These are phyloP conservation scores for Scheffersomyces stipitis DNA, from an alignment of 805 yeast genomes.

Conservation along the genomic window DNA sequence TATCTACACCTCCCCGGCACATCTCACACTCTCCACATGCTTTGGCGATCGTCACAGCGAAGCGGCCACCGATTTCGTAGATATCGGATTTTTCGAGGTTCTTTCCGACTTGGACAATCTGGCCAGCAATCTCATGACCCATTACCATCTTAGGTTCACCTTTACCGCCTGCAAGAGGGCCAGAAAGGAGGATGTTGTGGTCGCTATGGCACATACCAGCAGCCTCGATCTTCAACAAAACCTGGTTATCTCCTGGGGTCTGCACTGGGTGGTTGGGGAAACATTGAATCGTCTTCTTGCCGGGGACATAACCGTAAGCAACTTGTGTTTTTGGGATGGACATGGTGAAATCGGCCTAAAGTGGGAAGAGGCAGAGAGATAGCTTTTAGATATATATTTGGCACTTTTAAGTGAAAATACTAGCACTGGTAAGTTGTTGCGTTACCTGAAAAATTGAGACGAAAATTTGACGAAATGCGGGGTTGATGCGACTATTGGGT, in stretches of 20 bases:
- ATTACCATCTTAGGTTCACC: conserved; percentile 33
- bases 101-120: conserved; percentile 30
- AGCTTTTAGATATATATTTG: no score
- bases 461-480: no score
- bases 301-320: conserved; percentile 33
- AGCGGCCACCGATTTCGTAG: conserved; percentile 31
- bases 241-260: conserved; percentile 26
- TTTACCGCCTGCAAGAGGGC: conserved; percentile 8
- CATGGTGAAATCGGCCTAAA: no score
- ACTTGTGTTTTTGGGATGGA: conserved; percentile 27
- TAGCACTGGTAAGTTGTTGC: no score
- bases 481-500: no score
- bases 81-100: conserved; percentile 18
- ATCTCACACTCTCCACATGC: conserved; percentile 35
- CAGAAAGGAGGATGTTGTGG: conserved; percentile 30
- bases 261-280: conserved; percentile 32
- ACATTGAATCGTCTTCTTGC: conserved; percentile 20
- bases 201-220: conserved; percentile 47
- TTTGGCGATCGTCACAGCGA: conserved; percentile 25
- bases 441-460: no score
- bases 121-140: conserved; percentile 49
- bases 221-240: conserved; percentile 40
- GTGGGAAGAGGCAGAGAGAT: no score
- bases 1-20: conserved; percentile 38
- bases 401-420: no score